Percentiles rank a stretch among this genome's conserved stretches.
phyloP scores from a whole-genome alignment of 140 eudicot genomes.

The Stevia rebaudiana region DNA sequence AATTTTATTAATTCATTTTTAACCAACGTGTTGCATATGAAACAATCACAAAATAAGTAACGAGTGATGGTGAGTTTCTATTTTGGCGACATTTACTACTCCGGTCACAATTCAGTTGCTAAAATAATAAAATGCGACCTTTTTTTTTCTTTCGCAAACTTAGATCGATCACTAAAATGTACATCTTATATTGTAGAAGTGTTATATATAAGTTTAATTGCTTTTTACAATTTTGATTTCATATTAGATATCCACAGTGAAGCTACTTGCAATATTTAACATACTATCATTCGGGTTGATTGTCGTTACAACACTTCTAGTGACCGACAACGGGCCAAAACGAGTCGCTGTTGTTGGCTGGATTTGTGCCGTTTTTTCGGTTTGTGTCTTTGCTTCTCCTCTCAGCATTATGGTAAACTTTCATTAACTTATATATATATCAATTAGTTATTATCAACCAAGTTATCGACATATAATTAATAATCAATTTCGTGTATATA shows the following conservation, averaged over 20 bases:
- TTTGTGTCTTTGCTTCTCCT: slow-evolving; percentile 67
- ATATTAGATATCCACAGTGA: slow-evolving; percentile 45
- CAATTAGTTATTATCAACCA: background rate
- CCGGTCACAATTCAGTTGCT: no score
- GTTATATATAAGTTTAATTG: background rate
- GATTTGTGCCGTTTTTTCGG: slow-evolving; percentile 62
- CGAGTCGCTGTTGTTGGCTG: slow-evolving; percentile 53
- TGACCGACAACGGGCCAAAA: slow-evolving; percentile 2
- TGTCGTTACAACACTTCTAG: slow-evolving; percentile 18
- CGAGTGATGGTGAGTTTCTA: no score
- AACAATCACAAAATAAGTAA: no score
- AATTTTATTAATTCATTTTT: no score
- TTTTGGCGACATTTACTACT: no score
- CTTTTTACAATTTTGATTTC: background rate
- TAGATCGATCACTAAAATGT: no score
- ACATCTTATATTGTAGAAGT: no score
- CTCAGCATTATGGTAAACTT: slow-evolving; percentile 63
- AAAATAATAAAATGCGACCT: no score
- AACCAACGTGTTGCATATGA: no score
- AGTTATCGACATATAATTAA: background rate
- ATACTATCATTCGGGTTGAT: slow-evolving; percentile 34
- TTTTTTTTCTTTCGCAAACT: no score
- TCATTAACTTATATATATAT: background rate
- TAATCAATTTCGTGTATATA: no score
- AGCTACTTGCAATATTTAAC: slow-evolving; percentile 46